Base-by-base conservation (phyloP, 768 basidiomycete species). In the Solioccasus polychromus region DNA sequence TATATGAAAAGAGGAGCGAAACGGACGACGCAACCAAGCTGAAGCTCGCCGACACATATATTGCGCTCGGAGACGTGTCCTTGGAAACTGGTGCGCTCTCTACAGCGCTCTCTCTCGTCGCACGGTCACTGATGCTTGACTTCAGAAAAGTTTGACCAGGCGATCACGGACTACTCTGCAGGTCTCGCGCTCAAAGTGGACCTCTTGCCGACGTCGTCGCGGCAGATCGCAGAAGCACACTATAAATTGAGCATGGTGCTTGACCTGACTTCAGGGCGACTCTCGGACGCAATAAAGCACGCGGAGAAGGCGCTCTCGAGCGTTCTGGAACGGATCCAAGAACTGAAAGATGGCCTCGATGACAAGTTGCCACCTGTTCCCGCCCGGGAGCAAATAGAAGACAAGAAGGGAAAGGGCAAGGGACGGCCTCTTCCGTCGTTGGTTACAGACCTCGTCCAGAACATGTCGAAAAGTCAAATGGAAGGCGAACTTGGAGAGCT, bases 131-230 rank as follows among this genome's bases (percentile, higher is more conserved):
- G 36, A 45, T 3, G 10, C 4, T 9, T 26, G 18, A 25, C 17
- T 42, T 18, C 67, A 95, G 94, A 97, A 67, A 96, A 96, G 71
- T 96, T 97, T 62, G 88, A 92, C 52, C 91, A 95, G 67, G 94
- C 93, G 0, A 88, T 93, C 42, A 76, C 76, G 17, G 94, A 97
- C 63, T 96, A 92, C 59, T 79, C 81, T 38, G 78, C 82, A 0
- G 89, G 86, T 3, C 79, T 94, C 9, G 66, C 70, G 9, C 77
- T 93, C 58, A 92, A 95, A 62, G 65, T 68, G 8, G 71, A 78
- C 8, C 71, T 94, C 26, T 78, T 96, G 5, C 88, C 94, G 1
- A 62, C 72, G n/a, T 88, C 88, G n/a, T 93, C 92, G 4, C 85
- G 94, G 35, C 89, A 94, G 55, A 85, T 96, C 53, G 92, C 94